phyloP scores from a whole-genome alignment of 169 alveolate genomes.

The Cryptosporidium ubiquitum region DNA sequence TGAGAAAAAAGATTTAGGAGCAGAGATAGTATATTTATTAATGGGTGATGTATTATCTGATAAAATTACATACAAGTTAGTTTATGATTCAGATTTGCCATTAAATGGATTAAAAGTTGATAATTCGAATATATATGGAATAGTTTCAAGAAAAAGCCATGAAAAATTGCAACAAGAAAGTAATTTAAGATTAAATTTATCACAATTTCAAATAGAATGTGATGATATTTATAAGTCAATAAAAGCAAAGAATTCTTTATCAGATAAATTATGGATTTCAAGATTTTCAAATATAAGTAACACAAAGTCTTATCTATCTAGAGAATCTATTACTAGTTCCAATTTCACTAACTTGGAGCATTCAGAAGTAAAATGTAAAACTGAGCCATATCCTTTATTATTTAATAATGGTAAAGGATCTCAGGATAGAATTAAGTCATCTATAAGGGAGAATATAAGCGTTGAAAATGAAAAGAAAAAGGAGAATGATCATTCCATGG shows the following conservation, averaged over 20 bases:
- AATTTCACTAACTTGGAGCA: neutral
- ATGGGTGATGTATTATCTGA: neutral
- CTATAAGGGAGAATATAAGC: neutral
- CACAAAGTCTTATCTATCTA: neutral
- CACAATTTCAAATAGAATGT: conserved; percentile 33
- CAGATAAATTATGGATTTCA: conserved; percentile 46
- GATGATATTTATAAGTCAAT: conserved; percentile 43
- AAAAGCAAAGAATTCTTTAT: neutral
- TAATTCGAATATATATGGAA: conserved; percentile 7
- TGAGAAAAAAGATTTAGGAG: neutral
- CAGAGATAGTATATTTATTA: conserved; percentile 24
- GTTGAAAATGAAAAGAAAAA: neutral
- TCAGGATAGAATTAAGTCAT: neutral
- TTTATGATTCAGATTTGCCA: conserved; percentile 14
- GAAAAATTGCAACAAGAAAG: neutral
- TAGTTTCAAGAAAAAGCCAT: neutral
- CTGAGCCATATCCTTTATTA: conserved; percentile 68
- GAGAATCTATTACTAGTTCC: neutral
- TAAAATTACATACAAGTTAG: conserved; percentile 4
- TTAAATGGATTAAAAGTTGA: neutral
- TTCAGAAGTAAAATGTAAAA: conserved; percentile 37
- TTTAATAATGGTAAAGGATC: neutral
- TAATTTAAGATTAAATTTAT: neutral
- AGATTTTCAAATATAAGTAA: conserved; percentile 12
- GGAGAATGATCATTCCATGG: neutral